phyloP scores from a whole-genome alignment of 2,329 filamentous ascomycete genomes.

The Trichoderma sp. region DNA sequence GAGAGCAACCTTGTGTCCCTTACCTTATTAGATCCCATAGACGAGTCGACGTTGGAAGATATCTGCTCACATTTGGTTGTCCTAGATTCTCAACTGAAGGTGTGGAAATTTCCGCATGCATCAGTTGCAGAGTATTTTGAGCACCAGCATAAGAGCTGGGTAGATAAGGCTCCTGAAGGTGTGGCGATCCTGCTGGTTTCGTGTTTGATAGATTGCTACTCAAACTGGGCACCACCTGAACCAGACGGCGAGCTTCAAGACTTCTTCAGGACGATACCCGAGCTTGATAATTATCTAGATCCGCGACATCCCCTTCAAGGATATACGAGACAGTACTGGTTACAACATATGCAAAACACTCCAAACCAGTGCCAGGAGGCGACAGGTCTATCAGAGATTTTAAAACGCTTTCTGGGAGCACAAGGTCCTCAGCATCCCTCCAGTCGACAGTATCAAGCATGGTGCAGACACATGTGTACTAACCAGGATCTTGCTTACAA shows the following conservation, averaged over 20 bases:
- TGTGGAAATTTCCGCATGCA: constrained; percentile 1
- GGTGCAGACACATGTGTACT: background rate
- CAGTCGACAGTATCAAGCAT: background rate
- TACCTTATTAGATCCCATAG: background rate
- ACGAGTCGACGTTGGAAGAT: background rate
- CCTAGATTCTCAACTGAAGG: background rate
- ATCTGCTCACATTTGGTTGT: constrained; percentile 3
- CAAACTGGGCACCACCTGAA: background rate
- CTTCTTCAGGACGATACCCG: fast-evolving
- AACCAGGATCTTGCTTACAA: fast-evolving
- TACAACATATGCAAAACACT: background rate
- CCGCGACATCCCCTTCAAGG: background rate
- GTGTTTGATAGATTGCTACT: background rate
- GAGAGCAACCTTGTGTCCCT: background rate
- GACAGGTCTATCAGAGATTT: background rate
- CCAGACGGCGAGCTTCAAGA: fast-evolving
- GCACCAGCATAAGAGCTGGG: background rate
- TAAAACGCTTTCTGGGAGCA: background rate
- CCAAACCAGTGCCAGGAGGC: background rate
- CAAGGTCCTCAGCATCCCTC: background rate
- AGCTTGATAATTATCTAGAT: background rate
- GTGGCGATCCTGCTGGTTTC: background rate
- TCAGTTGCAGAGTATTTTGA: constrained; percentile 14
- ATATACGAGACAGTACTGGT: background rate
- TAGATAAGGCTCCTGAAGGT: background rate